Evolutionary conservation across 257 asterid species (phyloP).

Genomic region (Nicotiana sylvestris): DNA sequence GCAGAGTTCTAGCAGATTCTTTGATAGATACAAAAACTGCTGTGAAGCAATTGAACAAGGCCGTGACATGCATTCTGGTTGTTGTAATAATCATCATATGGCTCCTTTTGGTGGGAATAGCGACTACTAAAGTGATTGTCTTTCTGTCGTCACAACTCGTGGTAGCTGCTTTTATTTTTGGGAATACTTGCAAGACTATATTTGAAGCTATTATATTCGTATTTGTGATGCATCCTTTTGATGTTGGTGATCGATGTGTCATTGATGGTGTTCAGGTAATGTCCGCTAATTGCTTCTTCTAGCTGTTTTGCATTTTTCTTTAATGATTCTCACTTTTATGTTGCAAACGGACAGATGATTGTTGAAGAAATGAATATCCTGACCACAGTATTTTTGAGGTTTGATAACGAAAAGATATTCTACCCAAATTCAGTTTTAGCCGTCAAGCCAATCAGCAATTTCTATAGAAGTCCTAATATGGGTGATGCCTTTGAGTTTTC

Average conservation of each 20-base stretch:
- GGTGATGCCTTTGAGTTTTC: constrained; percentile 66
- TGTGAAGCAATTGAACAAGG: constrained; percentile 61
- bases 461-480: constrained; percentile 88
- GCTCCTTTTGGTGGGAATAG: constrained; percentile 71
- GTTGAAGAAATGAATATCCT: constrained; percentile 88
- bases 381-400: constrained; percentile 56
- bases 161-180: constrained; percentile 69
- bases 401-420: constrained; percentile 57
- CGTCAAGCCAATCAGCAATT: constrained; percentile 73
- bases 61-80: constrained; percentile 43
- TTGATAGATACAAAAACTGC: constrained; percentile 73
- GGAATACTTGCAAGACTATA: constrained; percentile 83
- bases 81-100: constrained; percentile 48
- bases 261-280: constrained; percentile 74
- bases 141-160: constrained; percentile 76
- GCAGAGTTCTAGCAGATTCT: constrained; percentile 79
- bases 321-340: not conserved
- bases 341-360: constrained; percentile 43
- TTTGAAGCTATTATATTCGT: constrained; percentile 77
- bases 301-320: not conserved
- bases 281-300: not conserved
- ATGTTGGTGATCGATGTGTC: constrained; percentile 84
- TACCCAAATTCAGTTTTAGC: constrained; percentile 78
- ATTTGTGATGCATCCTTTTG: constrained; percentile 83
- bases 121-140: constrained; percentile 64